Percentiles rank a stretch among this genome's conserved stretches.
Conservation (phyloP, 306 rosid species). For the Casuarina glauca region DNA sequence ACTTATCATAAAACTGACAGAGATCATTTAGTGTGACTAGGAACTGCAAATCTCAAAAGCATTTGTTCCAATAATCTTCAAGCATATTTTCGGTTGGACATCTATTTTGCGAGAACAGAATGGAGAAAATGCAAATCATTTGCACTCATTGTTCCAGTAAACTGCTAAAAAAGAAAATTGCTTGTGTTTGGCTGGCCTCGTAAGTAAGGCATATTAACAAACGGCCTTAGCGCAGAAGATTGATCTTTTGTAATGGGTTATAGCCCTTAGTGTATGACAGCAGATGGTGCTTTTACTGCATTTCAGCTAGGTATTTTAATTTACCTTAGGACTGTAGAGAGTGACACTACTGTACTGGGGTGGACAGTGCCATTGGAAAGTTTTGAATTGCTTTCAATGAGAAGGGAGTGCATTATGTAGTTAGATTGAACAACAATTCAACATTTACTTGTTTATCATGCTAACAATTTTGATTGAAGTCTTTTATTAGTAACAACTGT, state of each 20-base stretch:
- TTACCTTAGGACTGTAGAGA: not conserved
- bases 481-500: not conserved
- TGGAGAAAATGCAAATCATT: not conserved
- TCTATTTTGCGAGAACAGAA: not conserved
- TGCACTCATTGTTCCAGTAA: not conserved
- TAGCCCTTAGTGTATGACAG: not conserved
- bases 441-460: not conserved
- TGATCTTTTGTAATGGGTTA: not conserved
- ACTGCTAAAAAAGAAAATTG: not conserved
- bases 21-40: slow-evolving; percentile 1
- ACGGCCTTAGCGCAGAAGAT: not conserved
- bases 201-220: not conserved
- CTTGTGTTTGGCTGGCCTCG: not conserved
- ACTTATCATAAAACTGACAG: not conserved
- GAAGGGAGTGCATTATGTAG: not conserved
- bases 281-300: not conserved
- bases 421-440: not conserved
- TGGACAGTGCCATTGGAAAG: not conserved
- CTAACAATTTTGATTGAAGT: not conserved
- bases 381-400: not conserved
- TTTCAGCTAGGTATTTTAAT: slow-evolving; percentile 7
- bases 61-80: not conserved
- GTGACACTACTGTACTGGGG: not conserved
- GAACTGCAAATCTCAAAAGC: not conserved
- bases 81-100: not conserved